Evolutionary conservation across 2,329 filamentous ascomycete species (phyloP), one percentile per base, ranked within the genome.

Genomic region (Pseudogymnoascus destructans): DNA sequence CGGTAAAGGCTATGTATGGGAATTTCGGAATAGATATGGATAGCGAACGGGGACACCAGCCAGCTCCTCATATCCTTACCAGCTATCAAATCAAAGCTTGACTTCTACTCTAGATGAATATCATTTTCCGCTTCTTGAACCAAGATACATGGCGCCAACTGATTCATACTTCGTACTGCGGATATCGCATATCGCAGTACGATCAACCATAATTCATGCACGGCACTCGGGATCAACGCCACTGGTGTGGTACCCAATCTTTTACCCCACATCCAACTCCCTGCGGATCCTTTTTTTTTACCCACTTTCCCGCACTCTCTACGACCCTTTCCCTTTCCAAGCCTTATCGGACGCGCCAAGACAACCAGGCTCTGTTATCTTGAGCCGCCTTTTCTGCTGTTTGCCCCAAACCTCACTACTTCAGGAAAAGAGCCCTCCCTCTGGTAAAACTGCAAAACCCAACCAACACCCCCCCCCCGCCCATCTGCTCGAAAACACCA

Each of bases 311-410:
- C 23, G 17, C 46, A 17, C 23, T 10, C 9, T n/a, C 2, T 38
- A 17, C 42, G n/a, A 17, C 42, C 30, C 46, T 32, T 52, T 17
- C 42, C 30, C 46, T 32, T 52, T 17, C 9, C 23, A 49, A 10
- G 23, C 23, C 42, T 52, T 52, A 52, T 52, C 46, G 46, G 17
- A 52, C 25, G 15, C 46, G 46, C 46, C 46, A 52, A 52, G 46
- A 52, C 46, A 52, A 30, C 46, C 46, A 30, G 46, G 46, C 46
- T 52, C 23, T 30, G 46, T 52, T 52, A 52, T 52, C 46, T 52
- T 52, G 32, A 52, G 46, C 25, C 46, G 46, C 46, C 46, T 52
- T 52, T 52, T 52, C 46, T 52, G 25, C 46, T 27, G 25, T 52
- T 52, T 52, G 46, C 55, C 30, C 55, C n/a, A n/a, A 40, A 40